Base-by-base conservation (phyloP, 2,329 filamentous ascomycete species). In the Botrytis squamosa region DNA sequence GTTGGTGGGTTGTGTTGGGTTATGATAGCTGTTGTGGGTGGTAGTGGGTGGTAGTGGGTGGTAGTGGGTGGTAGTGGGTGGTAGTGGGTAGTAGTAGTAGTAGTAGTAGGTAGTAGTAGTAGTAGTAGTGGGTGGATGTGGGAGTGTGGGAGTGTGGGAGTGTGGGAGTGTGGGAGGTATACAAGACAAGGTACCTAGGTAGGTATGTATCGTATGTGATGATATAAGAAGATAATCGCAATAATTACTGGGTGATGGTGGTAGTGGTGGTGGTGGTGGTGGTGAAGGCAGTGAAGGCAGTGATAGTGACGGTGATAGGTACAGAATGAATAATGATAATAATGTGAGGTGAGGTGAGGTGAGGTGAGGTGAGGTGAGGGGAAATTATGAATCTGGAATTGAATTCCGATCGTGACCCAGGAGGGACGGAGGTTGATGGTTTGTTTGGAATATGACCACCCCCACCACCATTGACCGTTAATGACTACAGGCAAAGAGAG, bases 1-100 rank as follows among this genome's bases (percentile, higher is more conserved):
- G 65, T 68, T 68, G 65, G 49, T 52, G 65, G 36, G 62, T 42
- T 46, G 36, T 46, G 36, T 40, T 42, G 36, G 65, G 22, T 36
- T 68, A 22, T 44, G 22, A n/a, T 52, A 49, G 38, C 38, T 29
- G 63, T 25, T 49, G 64, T 36, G 38, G 4, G 64, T 66, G 18
- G 42, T 44, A 44, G 42, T 52, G 16, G 18, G 40, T 65, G 16
- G 40, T 65, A 25, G 46, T 44, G 7, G 42, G 42, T 49, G 4
- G 63, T 66, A 42, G 29, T 22, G 9, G 44, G 8, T 49, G 25
- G 44, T 49, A 33, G 33, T n/a, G n/a, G n/a, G 33, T 33, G 4
- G 33, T 33, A 33, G 33, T 33, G 4, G n/a, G 33, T 33, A 29
- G 2, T 29, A 29, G 29, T 33, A 33, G 33, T 33, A 33, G 33